phyloP scores from a whole-genome alignment of 2,329 filamentous ascomycete genomes.

The Epichloe coenophiala region DNA sequence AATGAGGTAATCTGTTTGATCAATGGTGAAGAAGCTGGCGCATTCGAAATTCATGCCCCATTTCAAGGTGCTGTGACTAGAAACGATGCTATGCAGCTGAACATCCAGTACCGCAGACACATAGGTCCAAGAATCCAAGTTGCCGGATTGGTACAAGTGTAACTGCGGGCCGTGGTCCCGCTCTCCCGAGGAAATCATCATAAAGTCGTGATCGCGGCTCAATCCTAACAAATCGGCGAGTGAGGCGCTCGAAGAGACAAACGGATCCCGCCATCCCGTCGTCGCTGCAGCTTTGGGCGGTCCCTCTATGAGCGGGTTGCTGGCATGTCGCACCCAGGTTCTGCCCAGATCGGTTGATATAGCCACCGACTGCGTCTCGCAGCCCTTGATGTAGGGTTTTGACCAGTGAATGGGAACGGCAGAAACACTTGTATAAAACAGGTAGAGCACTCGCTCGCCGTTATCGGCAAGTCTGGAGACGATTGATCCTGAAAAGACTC shows the following conservation, averaged over 20 bases:
- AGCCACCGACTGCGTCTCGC: slow-evolving; percentile 30
- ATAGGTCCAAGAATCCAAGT: slow-evolving; percentile 10
- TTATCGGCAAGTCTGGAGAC: slow-evolving; percentile 26
- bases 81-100: slow-evolving; percentile 2
- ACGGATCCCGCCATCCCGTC: slow-evolving; percentile 15
- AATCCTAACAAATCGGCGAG: slow-evolving; percentile 9
- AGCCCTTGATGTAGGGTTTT: slow-evolving; percentile 27
- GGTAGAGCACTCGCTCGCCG: slow-evolving; percentile 20
- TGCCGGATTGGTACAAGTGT: slow-evolving; percentile 10
- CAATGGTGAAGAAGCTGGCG: slow-evolving; percentile 7
- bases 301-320: slow-evolving; percentile 10
- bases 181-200: slow-evolving; percentile 24
- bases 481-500: slow-evolving; percentile 31
- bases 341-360: slow-evolving; percentile 21
- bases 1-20: slow-evolving; percentile 7
- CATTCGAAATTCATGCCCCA: slow-evolving; percentile 14
- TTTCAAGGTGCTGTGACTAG: neutral
- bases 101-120: slow-evolving; percentile 7
- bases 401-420: slow-evolving; percentile 31
- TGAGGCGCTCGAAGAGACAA: slow-evolving; percentile 10
- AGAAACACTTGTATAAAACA: slow-evolving; percentile 28
- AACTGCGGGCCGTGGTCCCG: slow-evolving; percentile 10
- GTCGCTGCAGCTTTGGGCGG: slow-evolving; percentile 11
- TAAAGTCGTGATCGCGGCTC: slow-evolving; percentile 18
- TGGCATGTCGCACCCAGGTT: slow-evolving; percentile 10